Percentiles rank a stretch among this genome's conserved stretches.
Evolutionary conservation across 192 early-diverging fungal genomes (phyloP).

Genomic region (Gaertneriomyces sp.): DNA sequence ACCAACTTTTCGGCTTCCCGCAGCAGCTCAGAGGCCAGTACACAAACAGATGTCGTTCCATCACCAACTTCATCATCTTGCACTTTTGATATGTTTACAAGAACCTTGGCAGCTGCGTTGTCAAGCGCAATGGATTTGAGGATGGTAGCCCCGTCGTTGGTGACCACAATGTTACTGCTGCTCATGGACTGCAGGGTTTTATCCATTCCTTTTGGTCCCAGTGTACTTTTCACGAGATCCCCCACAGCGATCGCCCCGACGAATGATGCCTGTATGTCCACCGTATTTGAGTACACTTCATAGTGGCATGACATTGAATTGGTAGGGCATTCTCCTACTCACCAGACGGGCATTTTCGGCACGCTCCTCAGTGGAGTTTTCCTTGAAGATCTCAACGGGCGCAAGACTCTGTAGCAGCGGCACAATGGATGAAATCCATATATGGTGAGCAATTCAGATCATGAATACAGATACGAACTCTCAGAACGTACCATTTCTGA

Average conservation of each 20-base stretch:
- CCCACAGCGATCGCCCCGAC: conserved; percentile 99
- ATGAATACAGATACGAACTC: no score
- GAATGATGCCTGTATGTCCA: conserved; percentile 70
- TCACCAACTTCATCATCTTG: conserved; percentile 99
- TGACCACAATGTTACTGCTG: conserved; percentile 83
- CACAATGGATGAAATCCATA: no score
- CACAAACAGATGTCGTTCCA: conserved; percentile 98
- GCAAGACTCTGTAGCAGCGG: conserved; percentile 25
- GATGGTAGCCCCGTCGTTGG: conserved; percentile 99
- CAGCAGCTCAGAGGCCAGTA: conserved; percentile 92
- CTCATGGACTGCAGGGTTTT: conserved; percentile 95
- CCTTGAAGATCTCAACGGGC: conserved; percentile 91
- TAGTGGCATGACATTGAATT: neutral
- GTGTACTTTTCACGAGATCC: conserved; percentile 95
- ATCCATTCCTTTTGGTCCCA: conserved; percentile 99
- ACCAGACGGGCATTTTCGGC: conserved; percentile 98
- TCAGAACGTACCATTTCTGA: no score
- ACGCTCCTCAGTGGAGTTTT: conserved; percentile 91
- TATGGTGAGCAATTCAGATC: no score
- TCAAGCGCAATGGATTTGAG: conserved; percentile 95
- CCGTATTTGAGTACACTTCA: neutral
- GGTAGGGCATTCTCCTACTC: conserved; percentile 13
- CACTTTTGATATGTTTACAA: conserved; percentile 98
- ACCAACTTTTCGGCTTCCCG: conserved; percentile 90
- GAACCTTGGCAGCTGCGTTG: conserved; percentile 96